Conservation (phyloP, 129 eudicot species). For the Rutidosis leptorrhynchoides region DNA sequence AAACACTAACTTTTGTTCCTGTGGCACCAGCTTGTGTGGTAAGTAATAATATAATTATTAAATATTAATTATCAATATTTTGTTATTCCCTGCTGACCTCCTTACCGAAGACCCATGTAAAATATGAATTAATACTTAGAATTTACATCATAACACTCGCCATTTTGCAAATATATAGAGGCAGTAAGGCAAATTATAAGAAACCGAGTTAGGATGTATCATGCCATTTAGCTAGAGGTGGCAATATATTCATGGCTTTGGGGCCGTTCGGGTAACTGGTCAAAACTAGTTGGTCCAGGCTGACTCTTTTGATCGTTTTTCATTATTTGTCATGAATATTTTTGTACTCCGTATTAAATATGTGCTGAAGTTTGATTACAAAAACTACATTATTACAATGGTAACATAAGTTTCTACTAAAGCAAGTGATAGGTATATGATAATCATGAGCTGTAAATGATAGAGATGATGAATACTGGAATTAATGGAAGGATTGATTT, state of each 20-base stretch:
- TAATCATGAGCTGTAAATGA: no score
- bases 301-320: not conserved
- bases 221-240: not conserved
- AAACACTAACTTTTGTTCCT: slow-evolving; percentile 78
- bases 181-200: not conserved
- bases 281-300: not conserved
- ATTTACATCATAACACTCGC: not conserved
- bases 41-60: slow-evolving; percentile 29
- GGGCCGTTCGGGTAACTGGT: not conserved
- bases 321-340: not conserved
- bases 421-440: not conserved
- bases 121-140: no score
- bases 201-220: not conserved
- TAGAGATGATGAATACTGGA: no score
- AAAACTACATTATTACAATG: not conserved
- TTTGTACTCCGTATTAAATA: no score
- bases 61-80: not conserved
- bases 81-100: not conserved
- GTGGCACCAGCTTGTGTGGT: slow-evolving; percentile 98
- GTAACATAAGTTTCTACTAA: not conserved
- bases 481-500: no score
- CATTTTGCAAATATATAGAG: not conserved
- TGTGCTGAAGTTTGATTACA: not conserved
- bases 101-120: not conserved
- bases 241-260: not conserved